Evolutionary conservation across 164 flowering plant species (phyloP), one percentile per base, ranked within the genome.

Genomic region (Pachysandra terminalis): DNA sequence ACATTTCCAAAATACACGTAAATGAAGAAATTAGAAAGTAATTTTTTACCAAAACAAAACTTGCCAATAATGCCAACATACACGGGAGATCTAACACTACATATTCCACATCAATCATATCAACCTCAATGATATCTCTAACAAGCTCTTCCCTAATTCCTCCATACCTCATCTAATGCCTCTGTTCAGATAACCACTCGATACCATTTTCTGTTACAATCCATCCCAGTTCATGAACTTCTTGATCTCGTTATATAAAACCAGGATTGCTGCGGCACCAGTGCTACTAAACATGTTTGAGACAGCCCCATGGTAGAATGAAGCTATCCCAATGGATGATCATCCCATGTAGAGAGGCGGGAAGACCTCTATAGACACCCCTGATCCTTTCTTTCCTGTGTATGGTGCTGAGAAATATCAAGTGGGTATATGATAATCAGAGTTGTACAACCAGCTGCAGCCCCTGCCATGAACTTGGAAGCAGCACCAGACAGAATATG

Each of bases 271-370:
- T n/a, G n/a, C n/a, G n/a, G n/a, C n/a, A n/a, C n/a, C 98, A 0
- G 96, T 90, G 72, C 97, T 88, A 81, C 99, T 83, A 68, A 95
- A 95, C 83, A 90, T 75, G 71, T 92, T 95, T 23, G 98, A 95
- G 55, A 88, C 69, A 9, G 97, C 91, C 25, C 99, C 99, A 14
- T 97, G 91, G 59, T 95, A 95, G 70, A 90, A 56, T 92, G 88
- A 21, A 95, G 92, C 70, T 80, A 64, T 97, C 90, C 0, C 98
- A 85, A 68, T 95, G 98, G 60, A 95, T 77, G 22, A 90, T 69
- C 97, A 95, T 92, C 35, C 98, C 99, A 0, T 95, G 98, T 17
- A 92, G 74, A 53, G 99, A 95, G 98, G 15, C 92, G n/a, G n/a
- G n/a, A n/a, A n/a, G n/a, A n/a, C n/a, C n/a, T n/a, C n/a, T n/a